phyloP scores from a whole-genome alignment of 2,329 filamentous ascomycete genomes.

The Penicillium freii region DNA sequence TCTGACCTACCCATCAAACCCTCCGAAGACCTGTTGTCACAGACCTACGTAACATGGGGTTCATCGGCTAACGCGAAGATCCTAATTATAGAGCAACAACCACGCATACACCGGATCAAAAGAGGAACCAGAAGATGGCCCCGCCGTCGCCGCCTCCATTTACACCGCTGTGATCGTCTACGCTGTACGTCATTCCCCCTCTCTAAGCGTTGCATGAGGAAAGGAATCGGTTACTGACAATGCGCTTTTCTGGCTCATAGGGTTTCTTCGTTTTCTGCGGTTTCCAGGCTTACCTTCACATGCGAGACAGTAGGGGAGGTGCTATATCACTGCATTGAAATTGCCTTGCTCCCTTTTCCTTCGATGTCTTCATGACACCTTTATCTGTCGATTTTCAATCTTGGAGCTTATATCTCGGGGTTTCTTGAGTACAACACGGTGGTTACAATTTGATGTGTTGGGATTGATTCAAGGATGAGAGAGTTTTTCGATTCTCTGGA shows the following conservation, averaged over 20 bases:
- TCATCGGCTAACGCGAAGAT: slow-evolving; percentile 9
- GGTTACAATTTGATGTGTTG: slow-evolving; percentile 9
- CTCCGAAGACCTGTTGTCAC: slow-evolving; percentile 3
- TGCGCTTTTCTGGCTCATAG: slow-evolving; percentile 45
- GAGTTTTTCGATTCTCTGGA: neutral
- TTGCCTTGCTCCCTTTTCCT: slow-evolving; percentile 14
- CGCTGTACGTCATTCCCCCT: slow-evolving; percentile 59
- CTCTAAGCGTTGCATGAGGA: neutral
- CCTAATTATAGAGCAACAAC: slow-evolving; percentile 57
- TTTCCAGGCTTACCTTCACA: slow-evolving; percentile 81
- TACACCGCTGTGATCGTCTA: slow-evolving; percentile 89
- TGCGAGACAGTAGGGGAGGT: slow-evolving; percentile 77
- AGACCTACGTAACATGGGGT: neutral
- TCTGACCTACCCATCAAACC: neutral
- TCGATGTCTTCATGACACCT: slow-evolving; percentile 17
- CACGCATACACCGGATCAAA: slow-evolving; percentile 78
- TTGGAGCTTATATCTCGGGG: slow-evolving; percentile 19
- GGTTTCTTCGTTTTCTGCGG: slow-evolving; percentile 89
- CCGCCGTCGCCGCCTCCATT: slow-evolving; percentile 76
- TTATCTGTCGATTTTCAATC: slow-evolving; percentile 18
- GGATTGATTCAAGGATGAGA: slow-evolving; percentile 16
- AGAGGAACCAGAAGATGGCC: slow-evolving; percentile 67
- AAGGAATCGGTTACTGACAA: slow-evolving; percentile 15
- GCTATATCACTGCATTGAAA: slow-evolving; percentile 70
- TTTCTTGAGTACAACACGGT: slow-evolving; percentile 13